Conservation (phyloP, 1,284 basidiomycete species). For the Microbotryum violaceum region DNA sequence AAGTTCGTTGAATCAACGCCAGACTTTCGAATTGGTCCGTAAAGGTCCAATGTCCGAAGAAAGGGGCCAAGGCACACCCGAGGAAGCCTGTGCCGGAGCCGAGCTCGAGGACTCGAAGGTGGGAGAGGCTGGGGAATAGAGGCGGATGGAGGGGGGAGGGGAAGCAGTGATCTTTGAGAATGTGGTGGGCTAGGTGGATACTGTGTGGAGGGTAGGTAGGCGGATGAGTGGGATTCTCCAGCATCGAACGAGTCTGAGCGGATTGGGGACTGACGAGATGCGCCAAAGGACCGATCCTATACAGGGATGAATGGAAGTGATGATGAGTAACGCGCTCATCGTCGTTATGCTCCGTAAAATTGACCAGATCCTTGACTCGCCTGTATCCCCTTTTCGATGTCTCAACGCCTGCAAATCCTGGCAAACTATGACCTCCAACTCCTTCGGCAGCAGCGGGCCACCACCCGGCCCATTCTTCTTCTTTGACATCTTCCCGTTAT, state of each 20-base stretch:
- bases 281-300: slow-evolving; percentile 30
- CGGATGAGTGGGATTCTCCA: background rate
- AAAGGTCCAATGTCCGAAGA: slow-evolving; percentile 25
- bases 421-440: slow-evolving; percentile 16
- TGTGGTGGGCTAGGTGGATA: slow-evolving; percentile 15
- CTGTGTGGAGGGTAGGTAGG: background rate
- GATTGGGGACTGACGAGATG: background rate
- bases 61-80: slow-evolving; percentile 18
- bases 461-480: background rate
- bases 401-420: slow-evolving; percentile 18
- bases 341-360: background rate
- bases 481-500: background rate
- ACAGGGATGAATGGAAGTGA: background rate
- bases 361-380: background rate
- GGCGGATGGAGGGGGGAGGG: slow-evolving; percentile 6
- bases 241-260: background rate
- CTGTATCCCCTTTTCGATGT: slow-evolving; percentile 26
- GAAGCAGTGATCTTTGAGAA: slow-evolving; percentile 18
- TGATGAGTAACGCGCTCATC: no score
- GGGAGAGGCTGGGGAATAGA: slow-evolving; percentile 4
- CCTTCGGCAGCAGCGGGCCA: background rate
- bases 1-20: slow-evolving; percentile 19
- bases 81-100: slow-evolving; percentile 32
- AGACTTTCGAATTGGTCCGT: slow-evolving; percentile 27
- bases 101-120: slow-evolving; percentile 30